Conservation (phyloP, 352 stramenopile genomes). For the Thraustochytrium striatum region DNA sequence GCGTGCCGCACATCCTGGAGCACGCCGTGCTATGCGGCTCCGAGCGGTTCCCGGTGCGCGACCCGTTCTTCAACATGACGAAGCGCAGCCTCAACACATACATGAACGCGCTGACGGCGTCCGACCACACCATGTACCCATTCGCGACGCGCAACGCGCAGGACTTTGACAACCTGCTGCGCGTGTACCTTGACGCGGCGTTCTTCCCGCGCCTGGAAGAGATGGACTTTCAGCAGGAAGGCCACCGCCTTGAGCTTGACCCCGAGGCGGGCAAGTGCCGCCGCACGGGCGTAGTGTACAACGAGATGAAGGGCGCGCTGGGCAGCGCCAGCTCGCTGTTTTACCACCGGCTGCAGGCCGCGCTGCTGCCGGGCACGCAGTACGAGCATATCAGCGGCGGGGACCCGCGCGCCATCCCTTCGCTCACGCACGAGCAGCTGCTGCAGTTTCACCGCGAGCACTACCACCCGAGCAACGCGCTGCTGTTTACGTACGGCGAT, state of each 20-base stretch:
- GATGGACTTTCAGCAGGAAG: conserved; percentile 75
- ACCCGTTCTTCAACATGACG: conserved; percentile 98
- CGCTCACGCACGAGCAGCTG: conserved; percentile 71
- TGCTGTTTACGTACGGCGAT: conserved; percentile 82
- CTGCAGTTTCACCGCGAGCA: conserved; percentile 70
- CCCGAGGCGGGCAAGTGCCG: conserved; percentile 56
- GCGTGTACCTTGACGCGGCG: conserved; percentile 93
- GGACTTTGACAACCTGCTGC: conserved; percentile 94
- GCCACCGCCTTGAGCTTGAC: conserved; percentile 79
- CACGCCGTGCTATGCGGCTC: conserved; percentile 66
- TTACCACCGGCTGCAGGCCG: conserved; percentile 76
- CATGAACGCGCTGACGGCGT: conserved; percentile 97
- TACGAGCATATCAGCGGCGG: conserved; percentile 74
- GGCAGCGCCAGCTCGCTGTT: conserved; percentile 88
- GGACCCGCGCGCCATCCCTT: conserved; percentile 70
- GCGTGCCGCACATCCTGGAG: conserved; percentile 97
- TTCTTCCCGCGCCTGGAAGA: conserved; percentile 88
- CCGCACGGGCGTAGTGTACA: conserved; percentile 96
- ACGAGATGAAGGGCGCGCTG: conserved; percentile 99
- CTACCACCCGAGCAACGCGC: conserved; percentile 80
- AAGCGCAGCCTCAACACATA: conserved; percentile 97
- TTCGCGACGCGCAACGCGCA: conserved; percentile 92
- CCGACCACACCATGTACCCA: conserved; percentile 93
- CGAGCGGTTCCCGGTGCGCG: conserved; percentile 92
- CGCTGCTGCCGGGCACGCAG: conserved; percentile 80